Percentiles rank a stretch among this genome's conserved stretches.
phyloP scores from a whole-genome alignment of 169 alveolate genomes.

The Neospora caninum region DNA sequence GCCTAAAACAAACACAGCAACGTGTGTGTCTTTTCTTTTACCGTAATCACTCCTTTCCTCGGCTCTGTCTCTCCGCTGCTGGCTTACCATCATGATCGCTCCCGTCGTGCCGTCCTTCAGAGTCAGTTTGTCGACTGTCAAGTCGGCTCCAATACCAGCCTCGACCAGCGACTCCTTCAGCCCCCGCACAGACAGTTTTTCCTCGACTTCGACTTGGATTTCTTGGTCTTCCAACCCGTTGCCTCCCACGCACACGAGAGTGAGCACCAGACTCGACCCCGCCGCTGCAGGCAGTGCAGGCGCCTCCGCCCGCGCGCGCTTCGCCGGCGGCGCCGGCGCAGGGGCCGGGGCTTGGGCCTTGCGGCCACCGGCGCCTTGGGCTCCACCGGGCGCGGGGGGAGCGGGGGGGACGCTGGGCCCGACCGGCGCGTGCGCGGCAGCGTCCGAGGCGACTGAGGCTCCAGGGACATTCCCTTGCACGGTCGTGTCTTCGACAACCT shows the following conservation, averaged over 20 bases:
- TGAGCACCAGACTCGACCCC: constrained; percentile 33
- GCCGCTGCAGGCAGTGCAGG: constrained; percentile 25
- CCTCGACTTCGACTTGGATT: constrained; percentile 62
- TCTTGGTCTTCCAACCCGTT: constrained; percentile 67
- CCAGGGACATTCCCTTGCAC: background rate
- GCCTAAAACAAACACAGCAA: no score
- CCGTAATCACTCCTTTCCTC: no score
- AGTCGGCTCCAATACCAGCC: constrained; percentile 63
- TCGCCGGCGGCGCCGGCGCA: constrained; percentile 48
- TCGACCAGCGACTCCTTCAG: constrained; percentile 65
- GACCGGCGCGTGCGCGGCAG: background rate
- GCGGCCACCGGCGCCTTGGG: background rate
- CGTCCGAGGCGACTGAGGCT: background rate
- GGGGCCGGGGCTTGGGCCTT: background rate
- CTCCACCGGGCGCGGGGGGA: background rate
- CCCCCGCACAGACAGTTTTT: constrained; percentile 46
- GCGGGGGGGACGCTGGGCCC: background rate
- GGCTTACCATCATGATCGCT: background rate
- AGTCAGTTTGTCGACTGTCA: constrained; percentile 44
- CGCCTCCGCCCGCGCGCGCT: constrained; percentile 57
- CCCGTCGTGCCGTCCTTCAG: constrained; percentile 40
- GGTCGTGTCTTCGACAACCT: constrained; percentile 33
- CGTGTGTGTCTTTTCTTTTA: no score
- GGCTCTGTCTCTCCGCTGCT: background rate
- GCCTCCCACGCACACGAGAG: constrained; percentile 66